Evolutionary conservation across 2,329 filamentous ascomycete genomes (phyloP), one percentile per base, ranked within the genome.

Genomic region (Fusarium equiseti): DNA sequence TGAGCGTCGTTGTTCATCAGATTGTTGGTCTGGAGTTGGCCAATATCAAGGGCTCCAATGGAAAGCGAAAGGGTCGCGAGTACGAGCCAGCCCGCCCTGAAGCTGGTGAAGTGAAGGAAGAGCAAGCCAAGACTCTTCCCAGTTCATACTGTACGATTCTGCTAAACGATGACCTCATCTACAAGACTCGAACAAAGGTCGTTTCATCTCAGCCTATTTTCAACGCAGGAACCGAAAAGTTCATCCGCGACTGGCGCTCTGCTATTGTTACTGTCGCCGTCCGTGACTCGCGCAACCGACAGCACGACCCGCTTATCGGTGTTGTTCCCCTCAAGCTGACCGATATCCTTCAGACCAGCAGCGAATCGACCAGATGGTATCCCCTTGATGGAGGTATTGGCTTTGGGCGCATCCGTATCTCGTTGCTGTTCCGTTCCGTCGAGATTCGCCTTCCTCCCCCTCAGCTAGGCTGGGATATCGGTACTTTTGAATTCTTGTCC

Each of bases 161-260:
- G 13, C 86, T 92, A 79, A 98, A 98, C 73, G 95, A 98, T 76
- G 90, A 97, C 75, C 81, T 97, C 73, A 88, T 94, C 20, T 98
- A 98, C 84, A 94, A 95, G 77, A 98, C 95, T n/a, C 89, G 96
- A 76, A 89, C 93, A 38, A 98, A 99, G 84, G 95, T 95, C 6
- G 92, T 97, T 10, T 97, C 92, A 38, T 97, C 93, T 55, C 95
- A 97, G 79, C 96, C 96, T 3, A 98, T 98, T 70, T 98, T 97
- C 86, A 98, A 98, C 74, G 95, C 96, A 5, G 95, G 95, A 64
- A 98, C 95, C 0, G 96, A 99, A 77, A 89, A 92, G 15, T 98
- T 98, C 75, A 84, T 98, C 31, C 91, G 95, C 24, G 95, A 99
- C 77, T 99, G 96, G 96, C 88, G 94, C 69, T 96, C 93, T 20